These are phyloP conservation scores for Boletus semigastroideus DNA, from an alignment of 1,284 basidiomycete species.

Conservation along the genomic window DNA sequence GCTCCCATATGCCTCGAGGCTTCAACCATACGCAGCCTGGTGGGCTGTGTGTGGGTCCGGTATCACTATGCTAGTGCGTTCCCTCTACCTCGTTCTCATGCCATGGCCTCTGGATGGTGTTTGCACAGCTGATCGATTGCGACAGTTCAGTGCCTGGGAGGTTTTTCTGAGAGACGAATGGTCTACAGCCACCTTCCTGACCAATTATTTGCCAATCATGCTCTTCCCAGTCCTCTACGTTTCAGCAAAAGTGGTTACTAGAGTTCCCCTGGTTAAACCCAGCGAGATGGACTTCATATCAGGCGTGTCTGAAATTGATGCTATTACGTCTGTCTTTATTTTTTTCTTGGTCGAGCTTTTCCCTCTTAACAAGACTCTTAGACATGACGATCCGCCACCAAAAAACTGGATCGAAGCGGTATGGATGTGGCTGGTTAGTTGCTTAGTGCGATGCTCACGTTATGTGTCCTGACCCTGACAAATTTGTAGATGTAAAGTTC, in stretches of 20 bases:
- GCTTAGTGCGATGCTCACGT: not conserved
- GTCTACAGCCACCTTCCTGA: conserved; percentile 38
- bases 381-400: conserved; percentile 20
- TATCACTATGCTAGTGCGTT: conserved; percentile 40
- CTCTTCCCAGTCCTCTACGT: conserved; percentile 59
- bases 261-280: conserved; percentile 35
- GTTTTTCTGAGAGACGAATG: conserved; percentile 43
- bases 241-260: conserved; percentile 40
- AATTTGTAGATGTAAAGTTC: conserved; percentile 2
- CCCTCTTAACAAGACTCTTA: not conserved
- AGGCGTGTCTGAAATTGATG: conserved; percentile 49
- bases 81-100: not conserved
- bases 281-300: conserved; percentile 58
- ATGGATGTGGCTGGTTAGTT: conserved; percentile 18
- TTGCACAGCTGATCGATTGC: not conserved
- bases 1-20: conserved; percentile 47
- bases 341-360: not conserved
- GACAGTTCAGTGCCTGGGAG: conserved; percentile 39
- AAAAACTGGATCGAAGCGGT: conserved; percentile 18
- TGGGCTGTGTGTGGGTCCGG: conserved; percentile 37
- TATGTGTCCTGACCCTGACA: not conserved
- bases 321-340: conserved; percentile 35
- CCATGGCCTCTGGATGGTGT: not conserved
- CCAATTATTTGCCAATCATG: conserved; percentile 56
- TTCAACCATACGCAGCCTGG: conserved; percentile 51